These are phyloP conservation scores for Cytospora mali DNA, from an alignment of 2,329 filamentous ascomycete species.

Conservation along the genomic window DNA sequence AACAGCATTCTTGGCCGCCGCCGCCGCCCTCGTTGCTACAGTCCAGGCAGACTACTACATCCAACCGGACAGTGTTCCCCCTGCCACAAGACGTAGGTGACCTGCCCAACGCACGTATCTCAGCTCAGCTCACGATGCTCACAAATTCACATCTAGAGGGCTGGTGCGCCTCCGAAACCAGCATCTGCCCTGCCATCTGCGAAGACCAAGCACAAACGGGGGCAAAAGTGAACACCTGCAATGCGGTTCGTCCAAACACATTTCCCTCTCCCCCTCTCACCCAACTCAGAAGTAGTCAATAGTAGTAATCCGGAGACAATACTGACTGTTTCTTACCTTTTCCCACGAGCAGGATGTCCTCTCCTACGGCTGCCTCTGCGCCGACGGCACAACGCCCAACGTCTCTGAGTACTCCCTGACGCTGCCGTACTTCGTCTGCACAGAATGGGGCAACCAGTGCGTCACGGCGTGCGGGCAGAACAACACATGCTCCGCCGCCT, in stretches of 20 bases:
- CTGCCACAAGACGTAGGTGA: conserved; percentile 54
- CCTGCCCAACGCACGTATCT: not conserved
- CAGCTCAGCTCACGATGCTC: conserved; percentile 23
- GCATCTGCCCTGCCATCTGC: conserved; percentile 74
- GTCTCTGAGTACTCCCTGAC: conserved; percentile 77
- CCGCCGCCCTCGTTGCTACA: conserved; percentile 53
- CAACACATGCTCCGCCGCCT: conserved; percentile 61
- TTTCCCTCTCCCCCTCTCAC: not conserved
- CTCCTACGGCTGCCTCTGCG: conserved; percentile 73
- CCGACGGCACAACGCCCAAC: conserved; percentile 67
- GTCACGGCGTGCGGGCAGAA: conserved; percentile 59
- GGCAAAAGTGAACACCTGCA: conserved; percentile 65
- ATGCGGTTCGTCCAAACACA: conserved; percentile 55
- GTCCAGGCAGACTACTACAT: conserved; percentile 63
- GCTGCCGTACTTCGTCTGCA: conserved; percentile 76
- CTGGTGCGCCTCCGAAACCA: conserved; percentile 68
- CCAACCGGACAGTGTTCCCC: conserved; percentile 61
- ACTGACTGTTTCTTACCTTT: not conserved
- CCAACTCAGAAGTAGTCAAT: too few species aligned
- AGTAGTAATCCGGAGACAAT: not conserved
- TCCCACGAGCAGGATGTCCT: conserved; percentile 54
- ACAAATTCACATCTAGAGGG: conserved; percentile 42
- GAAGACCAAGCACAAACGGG: conserved; percentile 57
- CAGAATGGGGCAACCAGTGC: conserved; percentile 71
- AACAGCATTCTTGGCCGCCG: conserved; percentile 56